Evolutionary conservation across 495 filamentous ascomycete species (phyloP).

Genomic region (Penicillium alfredii): DNA sequence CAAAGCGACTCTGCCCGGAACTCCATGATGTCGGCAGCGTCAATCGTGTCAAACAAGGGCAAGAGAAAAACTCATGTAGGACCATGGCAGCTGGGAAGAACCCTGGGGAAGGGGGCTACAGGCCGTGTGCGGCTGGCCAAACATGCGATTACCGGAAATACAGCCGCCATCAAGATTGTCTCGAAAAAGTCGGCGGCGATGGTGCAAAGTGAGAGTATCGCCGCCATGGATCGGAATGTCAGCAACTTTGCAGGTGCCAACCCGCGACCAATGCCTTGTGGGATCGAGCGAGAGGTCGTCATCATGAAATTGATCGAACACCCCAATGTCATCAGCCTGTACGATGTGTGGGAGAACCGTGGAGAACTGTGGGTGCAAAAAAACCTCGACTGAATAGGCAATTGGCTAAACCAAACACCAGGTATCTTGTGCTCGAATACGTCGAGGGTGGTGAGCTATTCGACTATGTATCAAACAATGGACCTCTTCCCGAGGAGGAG

Average conservation of each 20-base stretch:
- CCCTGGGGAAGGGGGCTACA: slow-evolving; percentile 77
- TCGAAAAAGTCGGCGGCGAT: slow-evolving; percentile 66
- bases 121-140: slow-evolving; percentile 76
- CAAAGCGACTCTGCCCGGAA: slow-evolving; percentile 54
- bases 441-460: slow-evolving; percentile 90
- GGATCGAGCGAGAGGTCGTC: slow-evolving; percentile 85
- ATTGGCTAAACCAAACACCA: slow-evolving; percentile 33
- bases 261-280: slow-evolving; percentile 67
- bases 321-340: slow-evolving; percentile 82
- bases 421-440: slow-evolving; percentile 95
- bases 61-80: slow-evolving; percentile 74
- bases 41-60: slow-evolving; percentile 53
- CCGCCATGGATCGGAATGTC: slow-evolving; percentile 56
- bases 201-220: slow-evolving; percentile 69
- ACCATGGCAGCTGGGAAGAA: slow-evolving; percentile 86
- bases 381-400: too few species aligned
- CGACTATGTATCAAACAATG: slow-evolving; percentile 63
- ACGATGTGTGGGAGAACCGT: slow-evolving; percentile 95
- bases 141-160: slow-evolving; percentile 65
- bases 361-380: slow-evolving; percentile 70
- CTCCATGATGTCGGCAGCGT: slow-evolving; percentile 66
- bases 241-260: slow-evolving; percentile 36
- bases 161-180: slow-evolving; percentile 91
- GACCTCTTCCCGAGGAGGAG: slow-evolving; percentile 67
- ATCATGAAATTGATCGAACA: slow-evolving; percentile 96